Evolutionary conservation across 2,329 filamentous ascomycete genomes (phyloP), one percentile per base, ranked within the genome.

Genomic region (Hymenoscyphus infarciens): DNA sequence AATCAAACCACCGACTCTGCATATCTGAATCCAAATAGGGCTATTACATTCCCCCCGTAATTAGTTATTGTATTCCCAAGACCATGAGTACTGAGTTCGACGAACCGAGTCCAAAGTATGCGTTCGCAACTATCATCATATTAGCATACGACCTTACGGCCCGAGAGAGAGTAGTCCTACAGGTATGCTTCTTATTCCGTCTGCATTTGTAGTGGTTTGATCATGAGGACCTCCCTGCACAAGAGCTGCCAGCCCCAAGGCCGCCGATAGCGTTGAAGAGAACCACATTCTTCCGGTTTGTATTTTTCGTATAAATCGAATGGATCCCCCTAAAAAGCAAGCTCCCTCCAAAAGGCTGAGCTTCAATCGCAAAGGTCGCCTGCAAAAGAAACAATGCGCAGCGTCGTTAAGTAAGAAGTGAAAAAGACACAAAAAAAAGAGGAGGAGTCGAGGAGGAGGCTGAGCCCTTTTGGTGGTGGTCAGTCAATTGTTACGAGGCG

Each of bases 1-100:
- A 99, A 80, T 99, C 95, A 79, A 94, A 99, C 94, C 95, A 99
- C 75, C 95, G 89, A 80, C 91, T 97, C 80, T 96, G 90, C 88
- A 98, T 93, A 77, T 98, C 95, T 65, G 92, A 95, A 79, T 99
- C 95, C 71, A 99, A 87, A 79, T 97, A 99, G 66, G 95, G 95
- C 90, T 97, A 74, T 64, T 68, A 61, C n/a, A 49, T 27, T 22
- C 13, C 31, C n/a, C 33, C 27, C 33, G 22, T 8, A 25, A 58
- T 63, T 52, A 63, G 61, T 33, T 16, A 22, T 7, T 25, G 33
- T 31, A 15, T 16, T 29, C 42, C 42, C 42, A 10, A 49, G 5
- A 19, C 3, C 25, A 1, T 7, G 19, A 19, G 10, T 7, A 13
- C 16, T 13, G 7, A 25, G 31, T n/a, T 38, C 22, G n/a, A 69